Evolutionary conservation across 1,284 basidiomycete genomes (phyloP), one percentile per base, ranked within the genome.

Genomic region (Fomitiporia mediterranea): DNA sequence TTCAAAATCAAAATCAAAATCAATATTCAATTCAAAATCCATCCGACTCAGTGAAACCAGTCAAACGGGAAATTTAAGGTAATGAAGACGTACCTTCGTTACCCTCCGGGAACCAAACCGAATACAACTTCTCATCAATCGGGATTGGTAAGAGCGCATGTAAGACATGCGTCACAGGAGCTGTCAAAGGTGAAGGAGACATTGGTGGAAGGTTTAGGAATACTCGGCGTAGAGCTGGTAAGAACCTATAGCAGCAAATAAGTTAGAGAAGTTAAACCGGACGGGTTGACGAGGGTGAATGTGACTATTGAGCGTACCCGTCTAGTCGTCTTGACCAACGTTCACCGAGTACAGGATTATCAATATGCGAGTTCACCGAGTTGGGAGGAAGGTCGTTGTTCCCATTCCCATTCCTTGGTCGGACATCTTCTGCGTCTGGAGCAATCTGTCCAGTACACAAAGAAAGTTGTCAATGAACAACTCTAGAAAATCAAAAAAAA

Each of bases 111-210:
- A 80, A 75, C 78, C 79, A 90, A 39, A 78, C 65, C 25, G 72
- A 61, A 51, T 75, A 80, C 40, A 85, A 74, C 30, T 75, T 68
- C 6, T 81, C 69, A 35, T 74, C 74, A 38, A 89, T 71, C 47
- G 89, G 89, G 53, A 91, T 79, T 15, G 77, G 81, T 60, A 91
- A 85, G 48, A 91, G 74, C 2, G 82, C 72, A 64, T 91, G 89
- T 38, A 91, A 83, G 57, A 84, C 77, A 62, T 91, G 84, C 1
- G 86, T 83, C 49, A 91, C 72, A 0, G 89, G 89, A 0, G 81
- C 65, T 1, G 79, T 72, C 35, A 91, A 70, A 2, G 88, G 89
- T 3, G 74, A 74, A 13, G 80, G 78, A 55, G 78, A 81, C 4
- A 80, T 76, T 2, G 78, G 75, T 2, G 84, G 80, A 25, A 87